phyloP scores from a whole-genome alignment of 1,139 yeast genomes.

The Candida gigantensis region DNA sequence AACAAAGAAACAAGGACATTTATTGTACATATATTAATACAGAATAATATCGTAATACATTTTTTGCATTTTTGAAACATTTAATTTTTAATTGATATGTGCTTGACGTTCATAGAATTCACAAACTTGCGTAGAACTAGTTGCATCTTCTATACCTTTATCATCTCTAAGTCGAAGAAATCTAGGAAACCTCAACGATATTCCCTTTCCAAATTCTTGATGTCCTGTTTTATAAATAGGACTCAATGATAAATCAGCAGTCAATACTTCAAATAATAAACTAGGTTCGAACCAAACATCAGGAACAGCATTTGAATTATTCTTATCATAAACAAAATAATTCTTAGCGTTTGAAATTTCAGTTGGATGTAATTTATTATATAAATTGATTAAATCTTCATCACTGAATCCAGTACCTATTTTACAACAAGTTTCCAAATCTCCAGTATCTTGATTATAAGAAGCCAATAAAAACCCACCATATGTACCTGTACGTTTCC shows the following conservation, averaged over 20 bases:
- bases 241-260: conserved; percentile 91
- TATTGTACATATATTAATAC: background rate
- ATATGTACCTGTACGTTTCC: conserved; percentile 91
- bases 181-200: conserved; percentile 89
- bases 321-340: conserved; percentile 66
- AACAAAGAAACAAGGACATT: too few species aligned
- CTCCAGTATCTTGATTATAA: conserved; percentile 86
- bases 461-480: conserved; percentile 94
- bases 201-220: conserved; percentile 77
- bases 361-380: conserved; percentile 64
- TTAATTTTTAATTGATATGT: conserved; percentile 22
- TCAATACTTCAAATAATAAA: conserved; percentile 81
- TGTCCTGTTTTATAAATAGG: conserved; percentile 93
- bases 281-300: conserved; percentile 98
- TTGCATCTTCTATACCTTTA: conserved; percentile 85
- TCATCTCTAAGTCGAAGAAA: conserved; percentile 85
- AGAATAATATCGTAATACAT: background rate
- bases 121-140: conserved; percentile 84
- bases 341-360: conserved; percentile 69
- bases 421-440: conserved; percentile 92
- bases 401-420: conserved; percentile 98
- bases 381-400: conserved; percentile 64
- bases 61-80: background rate
- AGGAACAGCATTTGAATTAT: conserved; percentile 66
- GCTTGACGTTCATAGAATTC: conserved; percentile 86